These are phyloP conservation scores for Lyophyllum decastes DNA, from an alignment of 768 basidiomycete species.

Conservation along the genomic window DNA sequence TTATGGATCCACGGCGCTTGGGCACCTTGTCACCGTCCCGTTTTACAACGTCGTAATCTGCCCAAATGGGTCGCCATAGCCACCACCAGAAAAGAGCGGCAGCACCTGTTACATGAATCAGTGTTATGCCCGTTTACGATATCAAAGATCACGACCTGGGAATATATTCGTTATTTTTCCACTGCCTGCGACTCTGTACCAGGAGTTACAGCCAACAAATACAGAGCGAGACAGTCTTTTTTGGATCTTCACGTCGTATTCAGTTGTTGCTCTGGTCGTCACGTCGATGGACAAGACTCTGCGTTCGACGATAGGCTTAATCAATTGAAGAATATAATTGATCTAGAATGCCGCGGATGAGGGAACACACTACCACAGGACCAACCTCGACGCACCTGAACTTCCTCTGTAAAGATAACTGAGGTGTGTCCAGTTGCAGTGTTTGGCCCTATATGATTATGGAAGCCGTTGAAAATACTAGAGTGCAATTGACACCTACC, in stretches of 20 bases:
- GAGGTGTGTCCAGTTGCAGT: constrained; percentile 45
- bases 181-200: constrained; percentile 36
- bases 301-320: constrained; percentile 22
- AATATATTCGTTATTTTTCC: constrained; percentile 41
- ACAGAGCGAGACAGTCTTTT: constrained; percentile 21
- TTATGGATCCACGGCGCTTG: background rate
- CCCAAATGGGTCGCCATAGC: constrained; percentile 16
- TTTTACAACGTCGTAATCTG: constrained; percentile 10
- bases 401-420: constrained; percentile 42
- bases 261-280: constrained; percentile 19
- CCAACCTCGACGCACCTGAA: constrained; percentile 30
- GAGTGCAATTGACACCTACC: constrained; percentile 25
- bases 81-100: constrained; percentile 20
- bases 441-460: constrained; percentile 39
- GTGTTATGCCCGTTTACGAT: background rate
- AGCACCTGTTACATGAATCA: background rate
- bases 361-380: background rate
- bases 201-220: constrained; percentile 36
- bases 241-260: constrained; percentile 22
- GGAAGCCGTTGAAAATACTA: background rate
- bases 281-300: constrained; percentile 17
- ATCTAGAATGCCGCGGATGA: constrained; percentile 25
- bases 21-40: background rate
- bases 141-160: constrained; percentile 28
- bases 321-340: constrained; percentile 34